Evolutionary conservation across 208 protist species (phyloP).

Genomic region (Acanthamoeba royreba): DNA sequence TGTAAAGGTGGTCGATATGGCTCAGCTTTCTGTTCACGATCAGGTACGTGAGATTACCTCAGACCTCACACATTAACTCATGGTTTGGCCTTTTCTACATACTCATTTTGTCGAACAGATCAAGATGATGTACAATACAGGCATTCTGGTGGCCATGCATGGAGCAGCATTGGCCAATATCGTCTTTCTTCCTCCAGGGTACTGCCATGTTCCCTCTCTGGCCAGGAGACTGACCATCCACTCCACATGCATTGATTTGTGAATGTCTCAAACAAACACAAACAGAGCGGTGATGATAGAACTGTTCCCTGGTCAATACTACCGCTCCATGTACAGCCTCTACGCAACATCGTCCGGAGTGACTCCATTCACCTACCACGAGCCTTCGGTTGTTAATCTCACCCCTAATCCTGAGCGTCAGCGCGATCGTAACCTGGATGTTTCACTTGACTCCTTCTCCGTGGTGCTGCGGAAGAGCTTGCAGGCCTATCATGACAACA

Average conservation of each 20-base stretch:
- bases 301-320: not conserved
- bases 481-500: not conserved
- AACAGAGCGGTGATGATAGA: not conserved
- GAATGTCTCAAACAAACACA: not conserved
- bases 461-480: not conserved
- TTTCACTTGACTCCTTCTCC: not conserved
- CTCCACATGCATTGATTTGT: not conserved
- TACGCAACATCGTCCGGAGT: not conserved
- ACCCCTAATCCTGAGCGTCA: not conserved
- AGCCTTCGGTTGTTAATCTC: not conserved
- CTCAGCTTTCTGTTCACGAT: no score
- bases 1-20: no score
- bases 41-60: no score
- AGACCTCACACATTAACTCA: no score
- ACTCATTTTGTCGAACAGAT: not conserved
- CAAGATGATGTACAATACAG: not conserved
- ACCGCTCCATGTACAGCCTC: not conserved
- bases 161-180: not conserved
- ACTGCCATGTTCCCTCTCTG: no score
- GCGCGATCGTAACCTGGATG: not conserved
- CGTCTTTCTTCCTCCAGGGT: not conserved
- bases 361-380: not conserved
- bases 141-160: not conserved
- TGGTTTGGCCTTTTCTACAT: no score
- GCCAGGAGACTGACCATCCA: no score